Evolutionary conservation across 441 rosid genomes (phyloP), one percentile per base, ranked within the genome.

Genomic region (Bocquillonia castaneifolia): DNA sequence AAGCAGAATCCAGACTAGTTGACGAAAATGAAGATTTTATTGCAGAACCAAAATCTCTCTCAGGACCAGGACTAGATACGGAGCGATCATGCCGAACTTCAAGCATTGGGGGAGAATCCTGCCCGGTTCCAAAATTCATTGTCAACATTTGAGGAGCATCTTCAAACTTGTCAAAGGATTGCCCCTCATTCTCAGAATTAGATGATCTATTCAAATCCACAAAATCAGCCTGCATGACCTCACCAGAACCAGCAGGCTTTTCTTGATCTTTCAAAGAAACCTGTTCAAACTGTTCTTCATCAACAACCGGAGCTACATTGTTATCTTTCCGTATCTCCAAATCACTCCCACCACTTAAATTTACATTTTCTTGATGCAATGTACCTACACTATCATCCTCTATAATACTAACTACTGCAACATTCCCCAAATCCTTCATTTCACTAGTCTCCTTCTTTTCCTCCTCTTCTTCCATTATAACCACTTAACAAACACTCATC

Each of bases 211-310:
- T 84, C 57, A 80, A 74, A 66, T 77, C 83, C 62, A 66, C 64
- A 26, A 42, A 48, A 5, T 66, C 77, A 72, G 42, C 74, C 9
- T 64, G 81, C 68, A 69, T n/a, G n/a, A n/a, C 63, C 68, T 67
- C 61, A 70, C 74, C 84, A 45, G 62, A n/a, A n/a, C n/a, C 71
- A 48, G 63, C 74, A 72, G 68, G 59, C 76, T 77, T 85, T 12
- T 84, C 90, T 72, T 88, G 97, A 79, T 87, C 93, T 79, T 80
- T 85, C 51, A 90, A 79, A 70, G 89, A 90, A 20, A 94, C 94
- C 60, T 82, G 97, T 79, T 90, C 98, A 79, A 94, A 90, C 73
- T 87, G 89, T 28, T 79, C 97, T 65, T 87, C 97, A 17, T 86
- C 89, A 56, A 66, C 81, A 45, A 62, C 78, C 50, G 78, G 56